A percentile compares a stretch with the other conserved stretches of the same genome.
Conservation (phyloP, 2,329 filamentous ascomycete genomes). For the Atkinsonella texensis region DNA sequence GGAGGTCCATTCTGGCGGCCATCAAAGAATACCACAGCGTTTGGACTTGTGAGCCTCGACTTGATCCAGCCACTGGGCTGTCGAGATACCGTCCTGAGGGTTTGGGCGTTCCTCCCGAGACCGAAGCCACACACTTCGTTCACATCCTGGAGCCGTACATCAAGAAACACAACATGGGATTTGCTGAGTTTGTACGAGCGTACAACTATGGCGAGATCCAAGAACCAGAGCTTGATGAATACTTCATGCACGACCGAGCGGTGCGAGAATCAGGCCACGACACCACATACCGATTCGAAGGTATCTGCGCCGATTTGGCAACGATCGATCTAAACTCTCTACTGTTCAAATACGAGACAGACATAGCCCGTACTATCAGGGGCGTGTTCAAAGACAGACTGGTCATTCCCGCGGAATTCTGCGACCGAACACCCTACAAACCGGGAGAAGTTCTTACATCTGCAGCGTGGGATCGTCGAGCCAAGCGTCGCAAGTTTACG, state of each 20-base stretch:
- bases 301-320: constrained; percentile 74
- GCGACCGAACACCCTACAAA: constrained; percentile 48
- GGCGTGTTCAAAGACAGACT: constrained; percentile 74
- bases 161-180: constrained; percentile 70
- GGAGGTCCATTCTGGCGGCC: constrained; percentile 68
- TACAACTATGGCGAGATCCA: constrained; percentile 70
- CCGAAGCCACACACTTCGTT: constrained; percentile 74
- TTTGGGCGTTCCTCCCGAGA: constrained; percentile 79
- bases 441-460: constrained; percentile 68
- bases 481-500: constrained; percentile 67
- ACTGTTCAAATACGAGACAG: constrained; percentile 92
- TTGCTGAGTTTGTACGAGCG: constrained; percentile 72
- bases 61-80: constrained; percentile 65
- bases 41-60: constrained; percentile 69
- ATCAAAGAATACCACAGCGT: constrained; percentile 95
- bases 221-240: constrained; percentile 85
- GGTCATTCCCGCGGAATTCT: constrained; percentile 72
- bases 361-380: constrained; percentile 80
- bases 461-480: constrained; percentile 79
- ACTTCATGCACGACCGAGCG: constrained; percentile 91
- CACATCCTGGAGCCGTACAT: constrained; percentile 74
- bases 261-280: constrained; percentile 96
- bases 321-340: constrained; percentile 92
- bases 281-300: constrained; percentile 86
- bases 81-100: constrained; percentile 79